Base-by-base conservation (phyloP, 768 basidiomycete genomes). In the Leccinum boreale region DNA sequence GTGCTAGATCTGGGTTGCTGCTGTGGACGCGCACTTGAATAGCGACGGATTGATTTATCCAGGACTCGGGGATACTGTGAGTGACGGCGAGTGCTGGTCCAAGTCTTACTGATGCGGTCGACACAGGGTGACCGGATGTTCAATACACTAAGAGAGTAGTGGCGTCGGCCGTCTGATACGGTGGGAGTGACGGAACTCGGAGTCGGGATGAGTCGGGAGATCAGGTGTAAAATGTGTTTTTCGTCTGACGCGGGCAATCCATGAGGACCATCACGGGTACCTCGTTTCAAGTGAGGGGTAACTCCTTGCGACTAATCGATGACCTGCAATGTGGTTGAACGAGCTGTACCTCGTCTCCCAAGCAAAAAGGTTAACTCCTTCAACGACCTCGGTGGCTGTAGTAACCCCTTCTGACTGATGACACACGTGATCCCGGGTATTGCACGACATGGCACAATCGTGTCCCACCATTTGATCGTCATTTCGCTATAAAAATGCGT, bases 61-160 rank as follows among this genome's bases (percentile, higher is more conserved):
- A 10, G 95, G 95, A 19, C 79, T 96, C 46, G 95, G 95, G 5
- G 95, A 97, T 72, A 85, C 91, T 24, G 92, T 92, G 67, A 69
- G 89, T 79, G 3, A 24, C 15, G 24, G 5, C 19, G 31, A 21
- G 29, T 21, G 33, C 15, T 52, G 10, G 28, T 39, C 29, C 17
- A 50, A 53, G 21, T 21, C 10, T n/a, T n/a, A 26, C 49, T 52
- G 47, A 56, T 55, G 31, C 10, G 21, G 56, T 53, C 19, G 15
- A 46, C 62, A 26, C 52, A 94, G 90, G 93, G 93, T 2, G 93
- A 95, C 65, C 86, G 93, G 10, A 71, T 93, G 58, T 93, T 90
- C 77, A 88, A 89, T 67, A 92, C 92, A 0, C 65, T 84, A n/a
- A 76, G 75, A 23, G 61, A 69, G 50, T 81, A 69, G 31, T 33